Base-by-base conservation (phyloP, 2,329 filamentous ascomycete genomes). In the Penicillium sclerotigenum region DNA sequence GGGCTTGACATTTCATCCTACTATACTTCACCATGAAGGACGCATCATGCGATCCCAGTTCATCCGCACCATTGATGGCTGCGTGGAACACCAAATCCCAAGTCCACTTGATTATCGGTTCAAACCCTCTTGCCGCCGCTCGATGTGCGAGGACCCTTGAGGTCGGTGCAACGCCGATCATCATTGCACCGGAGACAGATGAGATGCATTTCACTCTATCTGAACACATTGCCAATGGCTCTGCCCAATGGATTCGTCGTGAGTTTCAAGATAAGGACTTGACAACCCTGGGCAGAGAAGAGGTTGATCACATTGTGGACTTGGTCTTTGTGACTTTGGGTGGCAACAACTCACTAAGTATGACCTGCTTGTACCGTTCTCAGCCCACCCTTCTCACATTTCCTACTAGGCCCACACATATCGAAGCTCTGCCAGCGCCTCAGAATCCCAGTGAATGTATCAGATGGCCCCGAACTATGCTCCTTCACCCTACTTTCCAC, bases 401-500 rank as follows among this genome's bases (percentile, higher is more conserved):
- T 40, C 20, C 36, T 31, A 20, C 16, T 24, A 89, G 86, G 80
- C 54, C 75, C 81, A 28, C 84, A 84, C 60, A 88, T 97, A 60
- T 90, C 90, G 0, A 79, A 77, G 5, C 79, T 92, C 4, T 97
- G 94, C 77, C 84, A 81, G 57, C 83, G 87, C 45, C 80, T 92
- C 59, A 85, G 94, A 42, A 94, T 99, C 64, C 93, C 93, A 31
- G 82, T 99, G 70, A 99, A 99, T 74, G 91, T 97, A 26, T 85
- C 91, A 58, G 94, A 99, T 76, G 84, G 89, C 0, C 90, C 93
- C 0, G 81, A 85, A 33, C 86, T 97, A 16, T 97, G 91, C 77
- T 90, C 90, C 26, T 96, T 99, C 73, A 88, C 89, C 5, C 81
- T 99, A 50, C 85, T 97, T 43, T 94, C 91, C 24, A 95, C 90